These are phyloP conservation scores for Phytophthora tubulina DNA, from an alignment of 352 stramenopile genomes.

Conservation along the genomic window DNA sequence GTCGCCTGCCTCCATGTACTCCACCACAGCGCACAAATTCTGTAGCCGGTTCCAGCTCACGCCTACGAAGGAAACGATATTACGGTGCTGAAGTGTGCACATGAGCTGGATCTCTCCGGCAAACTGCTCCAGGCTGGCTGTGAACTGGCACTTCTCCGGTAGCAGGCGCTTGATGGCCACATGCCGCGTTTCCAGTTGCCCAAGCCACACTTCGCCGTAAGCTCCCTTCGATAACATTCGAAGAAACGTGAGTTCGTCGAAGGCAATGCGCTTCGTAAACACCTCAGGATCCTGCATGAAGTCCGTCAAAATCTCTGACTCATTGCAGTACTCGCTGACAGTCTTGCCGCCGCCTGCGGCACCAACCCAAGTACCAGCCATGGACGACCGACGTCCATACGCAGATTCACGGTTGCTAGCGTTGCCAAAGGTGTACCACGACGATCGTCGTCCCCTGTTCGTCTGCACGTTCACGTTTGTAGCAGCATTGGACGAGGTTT, in stretches of 20 bases:
- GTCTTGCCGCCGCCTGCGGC: conserved; percentile 48
- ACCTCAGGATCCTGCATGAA: conserved; percentile 68
- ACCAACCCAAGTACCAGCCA: conserved; percentile 39
- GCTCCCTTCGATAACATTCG: conserved; percentile 73
- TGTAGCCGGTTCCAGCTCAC: conserved; percentile 74
- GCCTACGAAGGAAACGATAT: conserved; percentile 80
- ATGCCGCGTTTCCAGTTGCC: conserved; percentile 69
- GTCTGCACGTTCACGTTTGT: conserved; percentile 39
- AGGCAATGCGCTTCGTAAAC: conserved; percentile 61
- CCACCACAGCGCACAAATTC: conserved; percentile 79
- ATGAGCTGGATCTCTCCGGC: conserved; percentile 78
- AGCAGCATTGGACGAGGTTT: conserved; percentile 26
- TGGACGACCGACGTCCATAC: conserved; percentile 37
- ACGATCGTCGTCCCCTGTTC: conserved; percentile 33
- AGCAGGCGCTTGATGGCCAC: conserved; percentile 82
- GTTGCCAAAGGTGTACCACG: conserved; percentile 47
- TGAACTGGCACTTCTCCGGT: conserved; percentile 65
- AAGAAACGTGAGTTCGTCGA: conserved; percentile 76
- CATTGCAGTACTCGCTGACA: conserved; percentile 67
- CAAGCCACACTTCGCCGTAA: conserved; percentile 80
- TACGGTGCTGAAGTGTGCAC: conserved; percentile 74
- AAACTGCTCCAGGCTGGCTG: conserved; percentile 70
- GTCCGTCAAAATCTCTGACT: conserved; percentile 59
- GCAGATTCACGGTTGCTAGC: conserved; percentile 37
- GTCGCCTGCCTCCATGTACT: conserved; percentile 85